Percentiles rank a stretch among this genome's conserved stretches.
phyloP scores from a whole-genome alignment of 208 protist genomes.

The Leishmania amazonensis region DNA sequence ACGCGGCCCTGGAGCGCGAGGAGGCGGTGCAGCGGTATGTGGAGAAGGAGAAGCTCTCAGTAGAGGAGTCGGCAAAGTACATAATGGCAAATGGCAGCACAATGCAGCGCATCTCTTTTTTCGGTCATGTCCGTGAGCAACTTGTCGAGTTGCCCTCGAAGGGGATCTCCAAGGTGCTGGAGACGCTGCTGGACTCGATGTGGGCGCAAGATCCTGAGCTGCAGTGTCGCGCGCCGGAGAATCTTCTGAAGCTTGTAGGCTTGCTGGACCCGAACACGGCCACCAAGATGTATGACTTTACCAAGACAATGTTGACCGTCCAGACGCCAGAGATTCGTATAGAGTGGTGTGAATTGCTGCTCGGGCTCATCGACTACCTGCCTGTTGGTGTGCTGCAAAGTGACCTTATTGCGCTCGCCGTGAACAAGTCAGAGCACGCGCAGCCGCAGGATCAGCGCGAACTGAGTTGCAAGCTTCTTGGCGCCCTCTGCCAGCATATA shows the following conservation, averaged over 20 bases:
- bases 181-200: conserved; percentile 84
- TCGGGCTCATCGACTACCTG: conserved; percentile 66
- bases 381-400: conserved; percentile 58
- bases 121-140: conserved; percentile 68
- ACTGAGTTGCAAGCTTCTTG: conserved; percentile 86
- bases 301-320: conserved; percentile 88
- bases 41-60: conserved; percentile 79
- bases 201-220: conserved; percentile 89
- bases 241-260: conserved; percentile 58
- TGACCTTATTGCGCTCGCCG: conserved; percentile 67
- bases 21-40: conserved; percentile 92
- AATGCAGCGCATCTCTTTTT: conserved; percentile 81
- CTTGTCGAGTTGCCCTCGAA: conserved; percentile 56
- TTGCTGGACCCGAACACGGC: conserved; percentile 56
- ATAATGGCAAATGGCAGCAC: conserved; percentile 93
- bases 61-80: conserved; percentile 82
- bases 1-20: conserved; percentile 79
- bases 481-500: conserved; percentile 65
- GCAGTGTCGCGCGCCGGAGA: conserved; percentile 78
- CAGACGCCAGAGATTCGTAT: conserved; percentile 76
- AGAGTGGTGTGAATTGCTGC: conserved; percentile 79
- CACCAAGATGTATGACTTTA: conserved; percentile 77
- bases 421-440: conserved; percentile 86
- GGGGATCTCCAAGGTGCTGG: conserved; percentile 69
- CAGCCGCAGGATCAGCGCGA: conserved; percentile 90